Percentiles rank a stretch among this genome's conserved stretches.
phyloP scores from a whole-genome alignment of 1,139 yeast genomes.

The Pichia sp. region DNA sequence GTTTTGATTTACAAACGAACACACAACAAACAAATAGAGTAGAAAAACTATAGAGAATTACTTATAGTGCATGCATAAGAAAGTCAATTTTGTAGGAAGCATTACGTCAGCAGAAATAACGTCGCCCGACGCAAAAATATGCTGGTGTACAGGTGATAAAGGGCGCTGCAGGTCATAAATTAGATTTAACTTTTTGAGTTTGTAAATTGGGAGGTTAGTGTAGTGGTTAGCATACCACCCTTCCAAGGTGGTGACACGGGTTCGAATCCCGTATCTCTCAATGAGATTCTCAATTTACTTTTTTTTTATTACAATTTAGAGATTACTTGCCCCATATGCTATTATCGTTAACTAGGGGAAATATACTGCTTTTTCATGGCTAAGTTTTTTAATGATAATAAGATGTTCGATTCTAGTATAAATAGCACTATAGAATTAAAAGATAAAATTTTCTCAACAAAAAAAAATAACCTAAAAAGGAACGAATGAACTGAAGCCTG shows the following conservation, averaged over 20 bases:
- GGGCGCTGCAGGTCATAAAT: too few relatives aligned
- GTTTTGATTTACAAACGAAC: background rate
- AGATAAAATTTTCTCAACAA: background rate
- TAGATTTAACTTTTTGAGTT: background rate
- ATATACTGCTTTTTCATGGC: background rate
- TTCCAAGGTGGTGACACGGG: slow-evolving; percentile 81
- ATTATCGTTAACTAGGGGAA: too few relatives aligned
- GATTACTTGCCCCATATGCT: too few relatives aligned
- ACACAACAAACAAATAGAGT: too few relatives aligned
- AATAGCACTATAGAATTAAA: background rate
- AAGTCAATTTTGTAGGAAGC: too few relatives aligned
- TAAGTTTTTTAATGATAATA: background rate
- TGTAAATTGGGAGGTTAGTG: slow-evolving; percentile 35
- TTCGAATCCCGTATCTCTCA: slow-evolving; percentile 81
- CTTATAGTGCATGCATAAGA: too few relatives aligned
- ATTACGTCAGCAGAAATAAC: too few relatives aligned
- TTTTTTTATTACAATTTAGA: background rate
- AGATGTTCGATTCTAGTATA: background rate
- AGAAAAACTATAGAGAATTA: too few relatives aligned
- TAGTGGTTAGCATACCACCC: slow-evolving; percentile 55
- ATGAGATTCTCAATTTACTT: slow-evolving; percentile 29
- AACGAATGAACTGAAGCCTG: background rate
- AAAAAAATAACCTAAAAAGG: background rate
- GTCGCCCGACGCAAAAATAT: too few relatives aligned
- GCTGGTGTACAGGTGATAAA: too few relatives aligned